Evolutionary conservation across 2,329 filamentous ascomycete species (phyloP).

Genomic region (Talaromyces sp.): DNA sequence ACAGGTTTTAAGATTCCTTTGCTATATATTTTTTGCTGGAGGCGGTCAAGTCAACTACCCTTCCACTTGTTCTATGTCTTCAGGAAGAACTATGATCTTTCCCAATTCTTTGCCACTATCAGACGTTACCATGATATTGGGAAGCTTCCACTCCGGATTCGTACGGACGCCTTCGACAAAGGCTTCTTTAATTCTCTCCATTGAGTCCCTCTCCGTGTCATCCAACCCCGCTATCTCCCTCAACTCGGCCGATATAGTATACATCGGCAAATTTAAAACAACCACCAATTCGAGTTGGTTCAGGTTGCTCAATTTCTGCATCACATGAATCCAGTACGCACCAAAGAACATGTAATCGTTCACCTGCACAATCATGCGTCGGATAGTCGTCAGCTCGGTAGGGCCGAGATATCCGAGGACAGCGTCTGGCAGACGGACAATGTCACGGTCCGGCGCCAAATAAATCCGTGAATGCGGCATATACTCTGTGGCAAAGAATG

Average conservation of each 20-base stretch:
- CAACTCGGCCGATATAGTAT: not conserved
- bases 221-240: not conserved
- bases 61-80: not conserved
- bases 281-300: not conserved
- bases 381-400: not conserved
- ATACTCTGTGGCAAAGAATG: not conserved
- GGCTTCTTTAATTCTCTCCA: not conserved
- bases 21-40: not conserved
- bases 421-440: not conserved
- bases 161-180: not conserved
- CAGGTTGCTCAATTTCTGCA: not conserved
- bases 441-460: not conserved
- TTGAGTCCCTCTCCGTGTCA: not conserved
- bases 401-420: not conserved
- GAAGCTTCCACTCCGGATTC: not conserved
- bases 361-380: not conserved
- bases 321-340: not conserved
- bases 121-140: not conserved
- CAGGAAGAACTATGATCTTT: not conserved
- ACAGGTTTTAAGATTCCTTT: not conserved
- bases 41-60: not conserved
- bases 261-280: not conserved
- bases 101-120: not conserved
- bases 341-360: not conserved
- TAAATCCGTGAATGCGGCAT: not conserved